A percentile compares a stretch with the other conserved stretches of the same genome.
Conservation (phyloP, 164 flowering plant genomes). For the Annona cherimola region DNA sequence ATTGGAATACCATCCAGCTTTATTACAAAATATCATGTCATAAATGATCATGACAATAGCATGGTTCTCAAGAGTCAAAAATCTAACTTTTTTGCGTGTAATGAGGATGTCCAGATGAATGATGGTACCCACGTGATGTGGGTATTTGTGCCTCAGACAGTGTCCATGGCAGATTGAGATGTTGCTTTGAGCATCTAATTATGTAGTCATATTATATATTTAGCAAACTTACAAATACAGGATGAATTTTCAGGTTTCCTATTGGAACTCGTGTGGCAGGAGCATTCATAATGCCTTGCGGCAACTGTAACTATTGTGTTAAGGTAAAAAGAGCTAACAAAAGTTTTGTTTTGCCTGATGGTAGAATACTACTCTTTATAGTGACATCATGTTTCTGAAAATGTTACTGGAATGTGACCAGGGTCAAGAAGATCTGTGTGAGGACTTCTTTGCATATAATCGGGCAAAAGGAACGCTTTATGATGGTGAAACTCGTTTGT, state of each 20-base stretch:
- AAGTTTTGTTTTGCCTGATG: not conserved
- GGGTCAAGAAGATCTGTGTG: conserved; percentile 98
- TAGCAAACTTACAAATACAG: not conserved
- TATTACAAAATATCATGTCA: too few relatives aligned
- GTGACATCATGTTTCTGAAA: not conserved
- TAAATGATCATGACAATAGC: too few relatives aligned
- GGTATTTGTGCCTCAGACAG: not conserved
- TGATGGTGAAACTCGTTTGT: conserved; percentile 96
- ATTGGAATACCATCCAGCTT: too few relatives aligned
- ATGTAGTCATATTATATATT: too few relatives aligned
- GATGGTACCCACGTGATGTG: not conserved
- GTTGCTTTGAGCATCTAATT: not conserved
- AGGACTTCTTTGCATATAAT: conserved; percentile 85
- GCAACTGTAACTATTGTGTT: conserved; percentile 78
- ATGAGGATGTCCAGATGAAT: not conserved
- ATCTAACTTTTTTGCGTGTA: too few relatives aligned
- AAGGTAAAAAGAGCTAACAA: conserved; percentile 39
- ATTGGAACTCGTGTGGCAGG: conserved; percentile 90
- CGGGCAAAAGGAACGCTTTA: conserved; percentile 95
- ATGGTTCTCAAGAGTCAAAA: too few relatives aligned
- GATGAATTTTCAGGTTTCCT: conserved; percentile 53
- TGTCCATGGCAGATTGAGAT: not conserved
- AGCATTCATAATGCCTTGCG: conserved; percentile 99
- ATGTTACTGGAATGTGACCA: conserved; percentile 20
- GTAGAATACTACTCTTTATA: not conserved